Base-by-base conservation (phyloP, 345 rosid species). In the Citrus australasica region DNA sequence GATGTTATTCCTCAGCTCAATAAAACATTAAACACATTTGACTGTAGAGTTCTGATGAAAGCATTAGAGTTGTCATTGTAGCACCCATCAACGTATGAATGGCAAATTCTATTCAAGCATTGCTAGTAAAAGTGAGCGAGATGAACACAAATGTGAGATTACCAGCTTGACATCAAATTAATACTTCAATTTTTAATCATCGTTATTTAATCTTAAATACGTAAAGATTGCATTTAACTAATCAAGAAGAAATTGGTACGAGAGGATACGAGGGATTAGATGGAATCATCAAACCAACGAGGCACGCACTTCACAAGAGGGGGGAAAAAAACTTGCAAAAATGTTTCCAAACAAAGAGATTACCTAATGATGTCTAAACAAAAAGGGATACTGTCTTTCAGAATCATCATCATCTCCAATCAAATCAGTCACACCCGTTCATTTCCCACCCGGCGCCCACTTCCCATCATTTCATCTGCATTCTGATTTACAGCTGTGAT, bases 401-500 rank as follows among this genome's bases (percentile, higher is more conserved):
- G 30, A 79, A 79, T 83, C 78, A 73, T 76, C 63, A 76, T 40
- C 78, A 53, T 9, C 55, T 42, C 5, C 46, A 24, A 42, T 58
- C 75, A 9, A 74, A 81, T 73, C 58, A 74, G 77, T 73, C 58
- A 74, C 14, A 33, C 14, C 61, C 76, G 67, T 69, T 42, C 59
- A 51, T 32, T 73, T 48, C 46, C 21, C 17, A 10, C 13, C 9
- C 1, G 65, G 46, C 55, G 30, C 77, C 69, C 46, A 59, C 62
- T 0, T 37, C 19, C 69, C 68, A 74, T 69, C 78, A 79, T 37
- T 46, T 30, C 25, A 4, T 37, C 35, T 68, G 74, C 67, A 48
- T n/a, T 76, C 59, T 83, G 79, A 77, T 78, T 66, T 80, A 77
- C 86, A 83, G 86, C 83, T 83, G 86, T 74, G 73, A 75, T 13